Base-by-base conservation (phyloP, 768 basidiomycete species). In the Russula compacta region DNA sequence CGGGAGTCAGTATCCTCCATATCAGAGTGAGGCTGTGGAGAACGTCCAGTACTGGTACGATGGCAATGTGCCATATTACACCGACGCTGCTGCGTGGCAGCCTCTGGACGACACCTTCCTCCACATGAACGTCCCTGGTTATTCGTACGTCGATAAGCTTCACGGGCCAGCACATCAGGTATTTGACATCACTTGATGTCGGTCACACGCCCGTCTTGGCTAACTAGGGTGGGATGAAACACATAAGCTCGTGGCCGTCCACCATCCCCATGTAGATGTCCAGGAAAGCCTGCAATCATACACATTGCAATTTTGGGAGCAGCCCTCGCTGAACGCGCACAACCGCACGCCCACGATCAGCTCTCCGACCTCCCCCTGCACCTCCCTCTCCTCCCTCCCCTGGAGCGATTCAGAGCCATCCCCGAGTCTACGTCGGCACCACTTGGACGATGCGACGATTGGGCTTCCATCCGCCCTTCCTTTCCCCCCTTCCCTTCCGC, bases 21-120 rank as follows among this genome's bases (percentile, higher is more conserved):
- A 42, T 44, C 61, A 58, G 40, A 43, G 17, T 11, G 51, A 63
- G 24, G 61, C 46, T 4, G 49, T 63, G 52, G 46, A 63, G 24
- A 58, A 63, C 9, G 57, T 58, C 39, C 54, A 58, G 52, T 63
- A 63, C 39, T 63, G 61, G 61, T 58, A 63, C 15, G 61, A 63
- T n/a, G 61, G 61, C 3, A 47, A 53, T 12, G 44, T 63, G 11
- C 61, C 61, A 54, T 63, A 53, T 49, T 63, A 24, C 17, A 58
- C 57, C 39, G 56, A 63, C 54, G 51, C 39, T 7, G 48, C 56
- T 19, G 38, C 52, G 40, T 58, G 39, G 39, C 61, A 53, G 19
- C 57, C 56, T 21, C 17, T 58, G 14, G 61, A 63, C 39, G 61
- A 63, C n/a, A 49, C 40, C 24, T 58, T 35, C 39, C 15, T 49